Evolutionary conservation across 768 basidiomycete genomes (phyloP).

Genomic region (Botryobasidium botryosum): DNA sequence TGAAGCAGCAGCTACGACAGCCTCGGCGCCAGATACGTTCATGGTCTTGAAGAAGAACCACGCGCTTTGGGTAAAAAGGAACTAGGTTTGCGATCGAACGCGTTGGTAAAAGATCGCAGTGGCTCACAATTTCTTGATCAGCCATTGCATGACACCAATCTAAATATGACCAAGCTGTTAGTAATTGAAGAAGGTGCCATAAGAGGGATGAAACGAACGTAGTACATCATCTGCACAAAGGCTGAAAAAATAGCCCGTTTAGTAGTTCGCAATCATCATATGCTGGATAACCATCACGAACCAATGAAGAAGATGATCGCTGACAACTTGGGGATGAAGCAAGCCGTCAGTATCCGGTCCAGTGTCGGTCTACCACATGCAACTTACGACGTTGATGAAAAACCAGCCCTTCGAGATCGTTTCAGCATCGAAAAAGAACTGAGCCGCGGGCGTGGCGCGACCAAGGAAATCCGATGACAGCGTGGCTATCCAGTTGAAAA

Average conservation of each 20-base stretch:
- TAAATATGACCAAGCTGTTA: too few relatives aligned
- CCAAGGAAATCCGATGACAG: slow-evolving; percentile 65
- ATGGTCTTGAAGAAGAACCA: slow-evolving; percentile 89
- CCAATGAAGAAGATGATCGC: slow-evolving; percentile 91
- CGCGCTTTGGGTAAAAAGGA: slow-evolving; percentile 39
- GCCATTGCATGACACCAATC: slow-evolving; percentile 86
- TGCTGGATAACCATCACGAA: slow-evolving; percentile 87
- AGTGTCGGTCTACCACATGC: too few relatives aligned
- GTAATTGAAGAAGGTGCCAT: too few relatives aligned
- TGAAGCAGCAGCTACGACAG: slow-evolving; percentile 80
- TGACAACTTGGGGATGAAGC: slow-evolving; percentile 17
- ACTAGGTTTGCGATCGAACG: slow-evolving; percentile 1
- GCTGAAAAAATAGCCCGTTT: too few relatives aligned
- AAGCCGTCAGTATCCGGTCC: too few relatives aligned
- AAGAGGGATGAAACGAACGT: neutral
- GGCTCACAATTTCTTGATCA: slow-evolving; percentile 76
- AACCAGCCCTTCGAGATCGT: slow-evolving; percentile 60
- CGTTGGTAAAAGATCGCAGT: slow-evolving; percentile 22
- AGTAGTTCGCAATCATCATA: too few relatives aligned
- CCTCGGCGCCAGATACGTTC: slow-evolving; percentile 88
- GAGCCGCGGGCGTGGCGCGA: slow-evolving; percentile 49
- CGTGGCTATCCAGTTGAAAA: slow-evolving; percentile 71
- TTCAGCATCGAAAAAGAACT: slow-evolving; percentile 66
- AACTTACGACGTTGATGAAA: slow-evolving; percentile 67
- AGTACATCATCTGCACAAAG: too few relatives aligned